Percentiles rank a stretch among this genome's conserved stretches.
Evolutionary conservation across 371 early-diverging fungal genomes (phyloP).

Genomic region (Entomophthora muscae): DNA sequence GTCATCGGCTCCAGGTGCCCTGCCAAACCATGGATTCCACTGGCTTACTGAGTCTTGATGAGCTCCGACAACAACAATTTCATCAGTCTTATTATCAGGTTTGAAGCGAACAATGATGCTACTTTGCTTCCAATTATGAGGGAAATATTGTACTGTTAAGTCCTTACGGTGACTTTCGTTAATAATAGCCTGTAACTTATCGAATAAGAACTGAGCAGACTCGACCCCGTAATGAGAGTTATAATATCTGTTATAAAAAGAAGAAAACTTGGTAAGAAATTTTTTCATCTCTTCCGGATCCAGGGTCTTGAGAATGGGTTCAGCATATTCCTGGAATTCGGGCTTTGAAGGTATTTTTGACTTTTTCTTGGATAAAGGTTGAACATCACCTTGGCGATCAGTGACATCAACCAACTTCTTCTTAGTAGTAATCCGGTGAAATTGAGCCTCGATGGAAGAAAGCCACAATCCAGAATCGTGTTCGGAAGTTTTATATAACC

Average conservation of each 20-base stretch:
- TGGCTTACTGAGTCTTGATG: constrained; percentile 83
- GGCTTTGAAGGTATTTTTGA: background rate
- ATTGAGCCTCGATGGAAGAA: background rate
- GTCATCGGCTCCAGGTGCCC: constrained; percentile 71
- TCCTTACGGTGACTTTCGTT: constrained; percentile 18
- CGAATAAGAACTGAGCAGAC: background rate
- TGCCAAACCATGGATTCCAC: constrained; percentile 67
- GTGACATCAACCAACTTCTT: background rate
- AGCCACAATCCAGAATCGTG: background rate
- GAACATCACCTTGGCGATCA: background rate
- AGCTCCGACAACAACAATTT: constrained; percentile 65
- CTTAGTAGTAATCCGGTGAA: background rate
- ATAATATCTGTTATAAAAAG: constrained; percentile 6
- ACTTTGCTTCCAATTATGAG: constrained; percentile 32
- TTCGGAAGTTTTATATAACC: background rate
- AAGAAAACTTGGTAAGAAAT: constrained; percentile 2
- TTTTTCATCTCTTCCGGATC: background rate
- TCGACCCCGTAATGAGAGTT: constrained; percentile 3
- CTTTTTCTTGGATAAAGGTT: background rate
- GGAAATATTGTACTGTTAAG: constrained; percentile 28
- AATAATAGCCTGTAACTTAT: background rate
- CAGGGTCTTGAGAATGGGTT: background rate
- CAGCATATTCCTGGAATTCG: background rate
- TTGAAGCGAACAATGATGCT: constrained; percentile 21
- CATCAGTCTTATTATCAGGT: constrained; percentile 20